These are phyloP conservation scores for Saprolegnia diclina DNA, from an alignment of 352 stramenopile species.

Conservation along the genomic window DNA sequence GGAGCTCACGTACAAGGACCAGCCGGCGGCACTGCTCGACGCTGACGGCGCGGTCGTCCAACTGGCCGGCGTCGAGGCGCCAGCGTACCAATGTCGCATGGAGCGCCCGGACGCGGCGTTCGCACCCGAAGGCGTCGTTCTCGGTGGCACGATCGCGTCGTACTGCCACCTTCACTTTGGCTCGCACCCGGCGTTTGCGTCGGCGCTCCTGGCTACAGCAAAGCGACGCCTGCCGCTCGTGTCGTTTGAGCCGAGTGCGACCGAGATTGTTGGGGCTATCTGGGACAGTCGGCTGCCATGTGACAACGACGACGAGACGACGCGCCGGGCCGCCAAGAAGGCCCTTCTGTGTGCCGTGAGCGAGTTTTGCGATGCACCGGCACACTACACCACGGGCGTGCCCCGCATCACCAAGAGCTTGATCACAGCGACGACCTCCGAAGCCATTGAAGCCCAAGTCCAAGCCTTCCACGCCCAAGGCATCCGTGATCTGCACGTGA, in stretches of 20 bases:
- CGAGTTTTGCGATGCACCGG: conserved; percentile 13
- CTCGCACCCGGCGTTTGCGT: not conserved
- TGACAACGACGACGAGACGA: not conserved
- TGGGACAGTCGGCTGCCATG: not conserved
- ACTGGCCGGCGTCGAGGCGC: not conserved
- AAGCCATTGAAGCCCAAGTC: conserved; percentile 22
- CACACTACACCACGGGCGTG: not conserved
- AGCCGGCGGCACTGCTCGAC: conserved; percentile 1
- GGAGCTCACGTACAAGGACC: conserved; percentile 16
- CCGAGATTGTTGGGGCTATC: conserved; percentile 18
- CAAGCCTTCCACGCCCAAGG: conserved; percentile 21
- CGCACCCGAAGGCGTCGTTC: conserved; percentile 12
- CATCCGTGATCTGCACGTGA: conserved; percentile 16
- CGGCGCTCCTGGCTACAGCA: not conserved
- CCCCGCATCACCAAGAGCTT: conserved; percentile 12
- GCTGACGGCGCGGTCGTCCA: not conserved
- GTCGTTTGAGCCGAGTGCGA: conserved; percentile 23
- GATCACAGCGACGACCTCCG: conserved; percentile 22
- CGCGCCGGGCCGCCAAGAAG: not conserved
- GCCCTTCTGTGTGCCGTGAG: conserved; percentile 8
- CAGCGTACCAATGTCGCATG: conserved; percentile 1
- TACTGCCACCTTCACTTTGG: conserved; percentile 27
- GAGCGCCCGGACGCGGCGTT: not conserved
- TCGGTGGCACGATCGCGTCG: conserved; percentile 10
- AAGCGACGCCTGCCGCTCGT: conserved; percentile 4